Evolutionary conservation across 257 asterid genomes (phyloP).

Genomic region (Solanum chiquidenum): DNA sequence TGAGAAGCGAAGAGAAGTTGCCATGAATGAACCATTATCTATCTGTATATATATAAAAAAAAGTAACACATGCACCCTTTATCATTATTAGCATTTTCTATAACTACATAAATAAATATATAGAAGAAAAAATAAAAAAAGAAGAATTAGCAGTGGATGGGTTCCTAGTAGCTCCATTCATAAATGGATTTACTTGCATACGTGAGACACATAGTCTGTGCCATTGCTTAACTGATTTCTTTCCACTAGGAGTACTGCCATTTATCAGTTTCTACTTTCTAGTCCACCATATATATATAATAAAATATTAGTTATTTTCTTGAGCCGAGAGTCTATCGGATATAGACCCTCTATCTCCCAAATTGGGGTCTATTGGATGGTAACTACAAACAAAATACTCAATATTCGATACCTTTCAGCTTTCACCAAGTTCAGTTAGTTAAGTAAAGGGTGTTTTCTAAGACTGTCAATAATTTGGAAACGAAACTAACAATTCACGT

Average conservation of each 20-base stretch:
- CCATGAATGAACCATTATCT: slow-evolving; percentile 19
- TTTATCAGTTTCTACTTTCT: no score
- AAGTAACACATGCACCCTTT: slow-evolving; percentile 15
- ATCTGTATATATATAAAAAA: slow-evolving; percentile 1
- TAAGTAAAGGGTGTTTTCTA: no score
- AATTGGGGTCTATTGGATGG: neutral
- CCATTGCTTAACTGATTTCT: no score
- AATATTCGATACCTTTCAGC: neutral
- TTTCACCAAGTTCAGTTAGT: neutral
- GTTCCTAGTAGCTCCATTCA: neutral
- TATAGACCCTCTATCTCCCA: neutral
- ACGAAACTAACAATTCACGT: no score
- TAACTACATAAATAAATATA: neutral
- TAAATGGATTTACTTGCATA: neutral
- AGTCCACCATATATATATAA: neutral
- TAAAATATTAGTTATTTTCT: neutral
- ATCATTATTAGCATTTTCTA: neutral
- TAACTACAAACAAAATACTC: neutral
- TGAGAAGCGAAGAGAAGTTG: neutral
- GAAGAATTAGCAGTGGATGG: neutral
- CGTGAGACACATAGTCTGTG: neutral
- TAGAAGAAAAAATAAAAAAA: neutral
- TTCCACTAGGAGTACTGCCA: neutral
- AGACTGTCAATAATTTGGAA: neutral
- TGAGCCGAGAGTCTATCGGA: no score